phyloP scores from a whole-genome alignment of 257 asterid species.

The Solanum chiquidenum region DNA sequence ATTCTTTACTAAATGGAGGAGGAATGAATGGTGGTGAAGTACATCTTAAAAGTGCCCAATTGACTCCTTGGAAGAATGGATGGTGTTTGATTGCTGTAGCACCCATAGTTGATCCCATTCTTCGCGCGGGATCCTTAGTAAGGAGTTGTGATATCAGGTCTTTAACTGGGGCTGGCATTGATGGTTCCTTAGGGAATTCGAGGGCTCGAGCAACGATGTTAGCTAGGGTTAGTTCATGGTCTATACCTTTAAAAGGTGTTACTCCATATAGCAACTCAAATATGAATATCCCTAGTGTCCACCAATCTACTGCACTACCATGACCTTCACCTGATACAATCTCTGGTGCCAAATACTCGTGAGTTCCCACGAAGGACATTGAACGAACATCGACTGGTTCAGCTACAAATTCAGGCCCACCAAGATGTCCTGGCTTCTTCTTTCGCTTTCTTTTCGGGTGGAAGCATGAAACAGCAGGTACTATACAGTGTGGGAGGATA shows the following conservation, averaged over 20 bases:
- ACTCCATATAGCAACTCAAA: conserved; percentile 58
- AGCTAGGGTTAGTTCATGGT: conserved; percentile 60
- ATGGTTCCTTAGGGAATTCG: conserved; percentile 58
- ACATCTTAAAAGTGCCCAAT: conserved; percentile 72
- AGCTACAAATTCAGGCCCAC: conserved; percentile 54
- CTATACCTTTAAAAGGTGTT: conserved; percentile 63
- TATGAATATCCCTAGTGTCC: conserved; percentile 67
- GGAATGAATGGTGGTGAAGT: conserved; percentile 62
- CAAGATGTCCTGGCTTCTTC: conserved; percentile 35
- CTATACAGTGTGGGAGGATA: conserved; percentile 65
- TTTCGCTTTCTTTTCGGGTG: conserved; percentile 39
- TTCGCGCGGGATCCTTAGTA: conserved; percentile 43
- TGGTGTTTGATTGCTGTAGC: conserved; percentile 60
- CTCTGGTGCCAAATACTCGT: conserved; percentile 79
- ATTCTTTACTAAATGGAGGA: conserved; percentile 31
- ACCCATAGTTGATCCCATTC: conserved; percentile 64
- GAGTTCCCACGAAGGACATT: conserved; percentile 72
- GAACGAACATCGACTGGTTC: conserved; percentile 69
- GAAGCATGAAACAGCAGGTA: conserved; percentile 63
- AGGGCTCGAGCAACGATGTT: conserved; percentile 67
- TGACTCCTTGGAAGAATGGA: conserved; percentile 61
- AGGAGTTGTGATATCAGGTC: conserved; percentile 51
- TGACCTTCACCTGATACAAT: conserved; percentile 74
- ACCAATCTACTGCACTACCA: conserved; percentile 78
- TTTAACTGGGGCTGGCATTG: conserved; percentile 34